Conservation (phyloP, 345 rosid genomes). For the Pistacia vera region DNA sequence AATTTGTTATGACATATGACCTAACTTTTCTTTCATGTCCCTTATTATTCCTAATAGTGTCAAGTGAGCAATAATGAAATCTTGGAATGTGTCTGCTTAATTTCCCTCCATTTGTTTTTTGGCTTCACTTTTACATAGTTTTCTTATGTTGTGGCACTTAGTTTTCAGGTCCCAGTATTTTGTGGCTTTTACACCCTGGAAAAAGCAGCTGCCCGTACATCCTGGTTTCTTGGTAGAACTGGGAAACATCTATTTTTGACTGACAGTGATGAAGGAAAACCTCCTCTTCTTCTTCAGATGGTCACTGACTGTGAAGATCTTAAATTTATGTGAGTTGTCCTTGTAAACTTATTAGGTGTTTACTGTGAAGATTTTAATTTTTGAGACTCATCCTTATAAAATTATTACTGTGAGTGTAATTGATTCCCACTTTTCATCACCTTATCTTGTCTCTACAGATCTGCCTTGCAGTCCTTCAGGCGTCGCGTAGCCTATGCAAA, state of each 20-base stretch:
- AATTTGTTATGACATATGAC: not conserved
- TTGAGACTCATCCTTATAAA: no score
- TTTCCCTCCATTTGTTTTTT: not conserved
- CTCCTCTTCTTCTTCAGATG: conserved; percentile 86
- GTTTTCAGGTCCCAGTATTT: conserved; percentile 66
- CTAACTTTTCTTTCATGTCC: not conserved
- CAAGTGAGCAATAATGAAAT: not conserved
- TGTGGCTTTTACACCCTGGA: conserved; percentile 70
- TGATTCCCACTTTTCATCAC: conserved; percentile 5
- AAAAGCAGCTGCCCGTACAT: conserved; percentile 51
- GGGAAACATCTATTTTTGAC: conserved; percentile 83
- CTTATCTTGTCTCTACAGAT: conserved; percentile 49
- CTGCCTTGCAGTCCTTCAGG: conserved; percentile 81
- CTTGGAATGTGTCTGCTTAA: not conserved
- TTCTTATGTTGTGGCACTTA: conserved; percentile 4
- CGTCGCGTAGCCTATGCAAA: conserved; percentile 83
- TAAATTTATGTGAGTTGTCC: conserved; percentile 73
- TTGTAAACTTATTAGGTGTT: conserved; percentile 7
- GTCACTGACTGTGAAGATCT: conserved; percentile 61
- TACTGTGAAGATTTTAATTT: not conserved
- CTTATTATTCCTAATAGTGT: not conserved
- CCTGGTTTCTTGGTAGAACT: conserved; percentile 77
- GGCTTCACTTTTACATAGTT: not conserved
- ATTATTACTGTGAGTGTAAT: not conserved
- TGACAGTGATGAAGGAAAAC: conserved; percentile 57